phyloP scores from a whole-genome alignment of 2,329 filamentous ascomycete species.

The Hawksworthiomyces lignivorus region DNA sequence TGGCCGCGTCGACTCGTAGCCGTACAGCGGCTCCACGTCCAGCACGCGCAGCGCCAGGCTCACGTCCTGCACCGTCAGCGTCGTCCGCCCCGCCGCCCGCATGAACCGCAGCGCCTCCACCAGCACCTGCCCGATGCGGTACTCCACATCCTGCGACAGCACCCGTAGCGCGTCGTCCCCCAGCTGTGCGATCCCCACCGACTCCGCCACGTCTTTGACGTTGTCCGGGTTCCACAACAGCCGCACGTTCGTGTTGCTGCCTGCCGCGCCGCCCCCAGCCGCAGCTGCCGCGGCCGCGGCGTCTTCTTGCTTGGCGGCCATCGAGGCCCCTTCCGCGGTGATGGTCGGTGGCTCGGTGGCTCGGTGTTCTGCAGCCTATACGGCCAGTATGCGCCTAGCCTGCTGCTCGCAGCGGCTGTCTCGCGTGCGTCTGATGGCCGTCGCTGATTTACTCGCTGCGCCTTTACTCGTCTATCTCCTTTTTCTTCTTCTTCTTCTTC shows the following conservation, averaged over 20 bases:
- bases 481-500: too few relatives aligned
- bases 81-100: slow-evolving; percentile 81
- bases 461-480: too few relatives aligned
- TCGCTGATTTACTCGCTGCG: too few relatives aligned
- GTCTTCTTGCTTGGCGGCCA: slow-evolving; percentile 8
- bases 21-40: slow-evolving; percentile 91
- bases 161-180: slow-evolving; percentile 81
- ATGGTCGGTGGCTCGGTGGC: too few relatives aligned
- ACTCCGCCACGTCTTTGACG: slow-evolving; percentile 91
- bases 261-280: too few relatives aligned
- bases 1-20: slow-evolving; percentile 87
- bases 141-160: slow-evolving; percentile 90
- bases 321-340: too few relatives aligned
- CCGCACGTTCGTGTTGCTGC: too few relatives aligned
- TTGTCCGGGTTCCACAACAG: slow-evolving; percentile 94
- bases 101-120: slow-evolving; percentile 94
- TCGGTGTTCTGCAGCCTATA: too few relatives aligned
- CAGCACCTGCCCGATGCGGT: slow-evolving; percentile 85
- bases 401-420: too few relatives aligned
- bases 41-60: slow-evolving; percentile 77
- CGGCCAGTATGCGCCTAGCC: too few relatives aligned
- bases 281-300: background rate
- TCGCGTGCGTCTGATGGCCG: too few relatives aligned
- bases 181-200: slow-evolving; percentile 76
- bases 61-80: slow-evolving; percentile 82